Base-by-base conservation (phyloP, 768 basidiomycete species). In the Sporobolomyces phaffii region DNA sequence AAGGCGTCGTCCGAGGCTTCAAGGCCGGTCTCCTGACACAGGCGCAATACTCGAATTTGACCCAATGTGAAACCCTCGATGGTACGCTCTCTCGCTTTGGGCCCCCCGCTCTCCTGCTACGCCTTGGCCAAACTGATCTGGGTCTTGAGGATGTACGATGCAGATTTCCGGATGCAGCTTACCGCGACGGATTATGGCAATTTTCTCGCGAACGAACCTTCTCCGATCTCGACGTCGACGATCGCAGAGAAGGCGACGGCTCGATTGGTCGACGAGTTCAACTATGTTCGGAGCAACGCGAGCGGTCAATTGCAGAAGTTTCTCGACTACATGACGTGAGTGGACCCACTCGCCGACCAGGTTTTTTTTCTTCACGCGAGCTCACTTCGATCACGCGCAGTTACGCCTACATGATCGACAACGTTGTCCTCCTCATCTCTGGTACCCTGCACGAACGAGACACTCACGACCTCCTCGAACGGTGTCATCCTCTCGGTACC, bases 321-420 rank as follows among this genome's bases (percentile, higher is more conserved):
- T 77, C 81, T 99, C 67, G 96, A 98, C 75, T 99, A 97, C 78
- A 90, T 99, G 80, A 98, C 93, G 89, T 98, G 79, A 72, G 90
- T 83, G 22, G 6, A 20, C 24, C 17, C 24, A 20, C n/a, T n/a
- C 52, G 17, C 28, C 28, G 28, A 36, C 28, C 9, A 6, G 62
- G 22, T 40, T 34, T 15, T 1, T 15, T 56, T 9, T n/a, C n/a
- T n/a, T n/a, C n/a, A n/a, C n/a, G n/a, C n/a, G n/a, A n/a, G n/a
- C n/a, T n/a, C n/a, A n/a, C n/a, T n/a, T n/a, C n/a, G n/a, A n/a
- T n/a, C n/a, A n/a, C n/a, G n/a, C n/a, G n/a, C 78, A 96, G 92
- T 49, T 96, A 96, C 77, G 91, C 86, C 34, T 99, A 98, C 80
- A 99, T 99, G 96, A 98, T 99, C 76, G 96, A 99, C 84, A 99